phyloP scores from a whole-genome alignment of 2,329 filamentous ascomycete genomes.

The Emmonsiellopsis sp. region DNA sequence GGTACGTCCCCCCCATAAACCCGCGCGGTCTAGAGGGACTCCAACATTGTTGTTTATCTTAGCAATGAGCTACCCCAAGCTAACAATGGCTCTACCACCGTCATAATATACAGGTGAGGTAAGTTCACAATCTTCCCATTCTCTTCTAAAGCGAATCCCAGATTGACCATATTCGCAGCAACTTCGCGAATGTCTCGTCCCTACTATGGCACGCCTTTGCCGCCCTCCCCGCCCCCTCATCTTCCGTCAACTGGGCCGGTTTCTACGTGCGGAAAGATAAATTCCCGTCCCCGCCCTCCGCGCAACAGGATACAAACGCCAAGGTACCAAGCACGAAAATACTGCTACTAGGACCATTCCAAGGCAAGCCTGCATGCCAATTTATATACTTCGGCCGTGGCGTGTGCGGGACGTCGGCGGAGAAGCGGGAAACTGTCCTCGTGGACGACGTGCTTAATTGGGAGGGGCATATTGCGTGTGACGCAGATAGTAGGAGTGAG shows the following conservation, averaged over 20 bases:
- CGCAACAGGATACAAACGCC: constrained; percentile 12
- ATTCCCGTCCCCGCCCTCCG: constrained; percentile 23
- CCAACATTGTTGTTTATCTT: no score
- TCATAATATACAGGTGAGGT: constrained; percentile 22
- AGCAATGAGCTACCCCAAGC: neutral
- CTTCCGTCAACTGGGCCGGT: constrained; percentile 40
- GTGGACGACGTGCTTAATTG: constrained; percentile 36
- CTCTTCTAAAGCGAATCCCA: neutral
- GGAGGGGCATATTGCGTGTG: constrained; percentile 42
- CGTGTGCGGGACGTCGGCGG: constrained; percentile 38
- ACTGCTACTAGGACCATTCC: constrained; percentile 39
- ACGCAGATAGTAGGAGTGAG: constrained; percentile 39
- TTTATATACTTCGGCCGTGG: constrained; percentile 36
- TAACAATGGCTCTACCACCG: neutral
- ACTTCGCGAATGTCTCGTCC: constrained; percentile 38
- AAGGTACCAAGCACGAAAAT: constrained; percentile 12
- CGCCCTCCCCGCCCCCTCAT: constrained; percentile 33
- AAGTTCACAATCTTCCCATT: constrained; percentile 3
- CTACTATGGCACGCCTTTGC: constrained; percentile 41
- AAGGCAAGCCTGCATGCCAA: constrained; percentile 41
- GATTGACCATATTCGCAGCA: constrained; percentile 19
- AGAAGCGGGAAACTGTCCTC: constrained; percentile 28
- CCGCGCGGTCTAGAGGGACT: no score
- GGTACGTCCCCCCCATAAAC: constrained; percentile 20
- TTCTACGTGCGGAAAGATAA: constrained; percentile 39